These are phyloP conservation scores for Microcera coccophila DNA, from an alignment of 2,329 filamentous ascomycete species.

Conservation along the genomic window DNA sequence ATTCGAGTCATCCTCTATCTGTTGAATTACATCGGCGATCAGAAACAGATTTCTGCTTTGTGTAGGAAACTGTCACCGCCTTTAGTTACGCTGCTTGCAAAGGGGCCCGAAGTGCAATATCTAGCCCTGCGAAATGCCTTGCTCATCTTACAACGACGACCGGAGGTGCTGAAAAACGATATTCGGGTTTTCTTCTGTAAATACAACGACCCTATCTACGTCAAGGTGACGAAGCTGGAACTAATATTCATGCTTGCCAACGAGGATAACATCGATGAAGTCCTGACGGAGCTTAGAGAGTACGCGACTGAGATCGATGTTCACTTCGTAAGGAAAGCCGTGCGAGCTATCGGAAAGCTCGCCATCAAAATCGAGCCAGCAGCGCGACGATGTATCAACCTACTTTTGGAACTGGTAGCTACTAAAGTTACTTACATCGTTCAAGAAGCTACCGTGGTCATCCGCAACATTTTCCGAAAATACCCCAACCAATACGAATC, in stretches of 20 bases:
- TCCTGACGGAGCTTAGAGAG: conserved; percentile 88
- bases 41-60: conserved; percentile 79
- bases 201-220: conserved; percentile 99
- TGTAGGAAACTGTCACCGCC: conserved; percentile 94
- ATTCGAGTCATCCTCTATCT: conserved; percentile 95
- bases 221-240: conserved; percentile 98
- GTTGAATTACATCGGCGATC: conserved; percentile 96
- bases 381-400: conserved; percentile 84
- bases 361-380: conserved; percentile 98
- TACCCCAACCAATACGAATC: conserved; percentile 98
- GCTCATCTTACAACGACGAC: conserved; percentile 85
- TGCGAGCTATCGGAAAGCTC: conserved; percentile 93
- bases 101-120: conserved; percentile 98
- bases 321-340: conserved; percentile 96
- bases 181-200: conserved; percentile 99
- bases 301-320: conserved; percentile 98
- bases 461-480: conserved; percentile 98
- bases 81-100: conserved; percentile 88
- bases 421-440: conserved; percentile 99
- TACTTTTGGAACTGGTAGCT: conserved; percentile 85
- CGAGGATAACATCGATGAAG: conserved; percentile 92
- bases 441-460: conserved; percentile 97
- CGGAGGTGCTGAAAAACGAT: conserved; percentile 91
- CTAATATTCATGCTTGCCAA: conserved; percentile 98
- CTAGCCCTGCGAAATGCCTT: conserved; percentile 89